Percentiles rank a stretch among this genome's conserved stretches.
phyloP scores from a whole-genome alignment of 2,329 filamentous ascomycete genomes.

The Celoporthe dispersa region DNA sequence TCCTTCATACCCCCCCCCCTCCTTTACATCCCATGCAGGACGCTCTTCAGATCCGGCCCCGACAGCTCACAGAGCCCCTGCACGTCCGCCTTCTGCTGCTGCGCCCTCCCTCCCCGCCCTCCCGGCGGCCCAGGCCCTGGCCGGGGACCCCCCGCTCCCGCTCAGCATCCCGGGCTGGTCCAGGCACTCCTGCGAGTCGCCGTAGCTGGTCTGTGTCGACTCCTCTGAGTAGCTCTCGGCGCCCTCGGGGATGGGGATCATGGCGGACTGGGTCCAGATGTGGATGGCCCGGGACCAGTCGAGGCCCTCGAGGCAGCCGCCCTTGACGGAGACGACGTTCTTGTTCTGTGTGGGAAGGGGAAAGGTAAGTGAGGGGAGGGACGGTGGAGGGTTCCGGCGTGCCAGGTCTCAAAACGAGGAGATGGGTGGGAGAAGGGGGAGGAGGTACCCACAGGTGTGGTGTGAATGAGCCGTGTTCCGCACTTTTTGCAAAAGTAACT shows the following conservation, averaged over 20 bases:
- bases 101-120: neutral
- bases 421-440: neutral
- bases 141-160: conserved; percentile 38
- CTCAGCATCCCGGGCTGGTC: conserved; percentile 50
- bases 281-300: conserved; percentile 66
- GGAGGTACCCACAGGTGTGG: conserved; percentile 52
- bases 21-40: conserved; percentile 7
- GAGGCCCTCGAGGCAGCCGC: conserved; percentile 67
- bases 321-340: conserved; percentile 67
- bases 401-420: neutral
- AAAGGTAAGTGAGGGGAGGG: neutral
- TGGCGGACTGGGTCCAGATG: conserved; percentile 70
- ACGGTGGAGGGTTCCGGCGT: neutral
- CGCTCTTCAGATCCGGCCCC: neutral
- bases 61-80: conserved; percentile 20
- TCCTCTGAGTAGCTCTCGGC: conserved; percentile 61
- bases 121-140: too few species aligned
- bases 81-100: conserved; percentile 6
- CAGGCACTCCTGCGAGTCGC: conserved; percentile 48
- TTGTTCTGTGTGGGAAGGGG: conserved; percentile 47
- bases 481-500: conserved; percentile 71
- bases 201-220: conserved; percentile 48
- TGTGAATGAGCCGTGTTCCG: conserved; percentile 68
- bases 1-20: neutral
- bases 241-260: conserved; percentile 70